These are phyloP conservation scores for Phytopythium chamaehyphon DNA, from an alignment of 352 stramenopile genomes.

Conservation along the genomic window DNA sequence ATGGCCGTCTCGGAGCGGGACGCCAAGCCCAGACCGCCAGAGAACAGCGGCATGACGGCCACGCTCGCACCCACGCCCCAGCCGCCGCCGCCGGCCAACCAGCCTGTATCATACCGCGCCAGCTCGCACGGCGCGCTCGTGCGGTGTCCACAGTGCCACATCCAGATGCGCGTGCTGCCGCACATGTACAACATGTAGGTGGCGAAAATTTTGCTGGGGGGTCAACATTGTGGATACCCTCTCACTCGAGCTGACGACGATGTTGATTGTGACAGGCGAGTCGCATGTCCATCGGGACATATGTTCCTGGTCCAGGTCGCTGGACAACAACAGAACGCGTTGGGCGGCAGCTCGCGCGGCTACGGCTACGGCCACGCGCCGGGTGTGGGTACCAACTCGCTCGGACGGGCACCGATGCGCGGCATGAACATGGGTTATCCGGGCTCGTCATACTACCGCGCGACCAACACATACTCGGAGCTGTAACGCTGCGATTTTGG, in stretches of 20 bases:
- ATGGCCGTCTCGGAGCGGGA: slow-evolving; percentile 48
- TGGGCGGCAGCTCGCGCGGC: slow-evolving; percentile 10
- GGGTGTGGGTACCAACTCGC: slow-evolving; percentile 13
- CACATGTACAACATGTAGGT: slow-evolving; percentile 90
- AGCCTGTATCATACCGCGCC: slow-evolving; percentile 68
- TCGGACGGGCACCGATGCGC: slow-evolving; percentile 19
- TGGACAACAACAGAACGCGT: slow-evolving; percentile 21
- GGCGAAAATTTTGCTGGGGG: background rate
- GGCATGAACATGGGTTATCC: slow-evolving; percentile 47
- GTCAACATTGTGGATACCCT: background rate
- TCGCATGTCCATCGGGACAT: slow-evolving; percentile 77
- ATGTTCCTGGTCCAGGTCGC: slow-evolving; percentile 86
- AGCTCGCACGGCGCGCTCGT: slow-evolving; percentile 83
- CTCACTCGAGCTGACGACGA: slow-evolving; percentile 1
- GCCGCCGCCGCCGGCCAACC: slow-evolving; percentile 17
- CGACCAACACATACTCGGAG: slow-evolving; percentile 51
- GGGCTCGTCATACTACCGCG: slow-evolving; percentile 42
- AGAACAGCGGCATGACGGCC: slow-evolving; percentile 11
- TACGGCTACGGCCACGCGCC: slow-evolving; percentile 22
- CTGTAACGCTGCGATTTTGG: slow-evolving; percentile 12
- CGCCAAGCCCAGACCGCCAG: slow-evolving; percentile 58
- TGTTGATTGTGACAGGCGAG: slow-evolving; percentile 32
- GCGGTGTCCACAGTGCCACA: slow-evolving; percentile 80
- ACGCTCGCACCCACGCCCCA: background rate
- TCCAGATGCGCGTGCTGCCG: slow-evolving; percentile 83